A percentile compares a stretch with the other conserved stretches of the same genome.
phyloP scores from a whole-genome alignment of 768 basidiomycete species.

The Lactarius sp. region DNA sequence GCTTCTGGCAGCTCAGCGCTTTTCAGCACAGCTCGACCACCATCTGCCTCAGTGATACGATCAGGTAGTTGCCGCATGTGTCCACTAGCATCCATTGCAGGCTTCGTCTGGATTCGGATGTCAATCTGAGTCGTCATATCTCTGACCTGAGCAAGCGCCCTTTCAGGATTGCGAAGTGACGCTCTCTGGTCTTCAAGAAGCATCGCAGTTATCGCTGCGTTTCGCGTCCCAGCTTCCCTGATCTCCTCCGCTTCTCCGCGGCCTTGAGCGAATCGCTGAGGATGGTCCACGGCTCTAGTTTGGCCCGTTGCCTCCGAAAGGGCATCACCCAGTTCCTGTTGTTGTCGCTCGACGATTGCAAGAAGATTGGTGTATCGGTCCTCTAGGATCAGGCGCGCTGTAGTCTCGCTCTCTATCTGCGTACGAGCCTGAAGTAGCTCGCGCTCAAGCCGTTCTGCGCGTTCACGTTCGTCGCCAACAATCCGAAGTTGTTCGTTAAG shows the following conservation, averaged over 20 bases:
- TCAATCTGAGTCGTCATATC: too few relatives aligned
- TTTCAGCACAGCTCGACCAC: conserved; percentile 86
- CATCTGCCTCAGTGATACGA: conserved; percentile 85
- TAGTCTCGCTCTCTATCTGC: conserved; percentile 57
- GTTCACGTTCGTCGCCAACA: conserved; percentile 45
- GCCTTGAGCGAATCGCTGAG: conserved; percentile 56
- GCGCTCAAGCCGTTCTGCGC: conserved; percentile 52
- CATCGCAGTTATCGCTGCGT: not conserved
- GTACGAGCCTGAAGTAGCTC: conserved; percentile 57
- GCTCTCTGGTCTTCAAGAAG: not conserved
- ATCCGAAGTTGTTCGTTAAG: conserved; percentile 44
- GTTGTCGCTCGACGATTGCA: conserved; percentile 49
- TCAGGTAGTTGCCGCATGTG: conserved; percentile 52
- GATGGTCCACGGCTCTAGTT: conserved; percentile 48
- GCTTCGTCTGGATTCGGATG: not conserved
- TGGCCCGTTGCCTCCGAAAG: conserved; percentile 64
- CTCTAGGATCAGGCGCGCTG: conserved; percentile 55
- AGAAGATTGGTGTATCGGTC: conserved; percentile 53
- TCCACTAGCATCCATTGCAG: conserved; percentile 33
- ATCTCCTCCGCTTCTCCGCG: conserved; percentile 38
- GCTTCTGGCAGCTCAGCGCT: conserved; percentile 59
- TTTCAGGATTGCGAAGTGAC: not conserved
- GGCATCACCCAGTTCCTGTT: conserved; percentile 47
- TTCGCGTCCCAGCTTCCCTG: too few relatives aligned
- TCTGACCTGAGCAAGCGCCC: not conserved